These are phyloP conservation scores for Termitomyces sp. DNA, from an alignment of 768 basidiomycete species.

Conservation along the genomic window DNA sequence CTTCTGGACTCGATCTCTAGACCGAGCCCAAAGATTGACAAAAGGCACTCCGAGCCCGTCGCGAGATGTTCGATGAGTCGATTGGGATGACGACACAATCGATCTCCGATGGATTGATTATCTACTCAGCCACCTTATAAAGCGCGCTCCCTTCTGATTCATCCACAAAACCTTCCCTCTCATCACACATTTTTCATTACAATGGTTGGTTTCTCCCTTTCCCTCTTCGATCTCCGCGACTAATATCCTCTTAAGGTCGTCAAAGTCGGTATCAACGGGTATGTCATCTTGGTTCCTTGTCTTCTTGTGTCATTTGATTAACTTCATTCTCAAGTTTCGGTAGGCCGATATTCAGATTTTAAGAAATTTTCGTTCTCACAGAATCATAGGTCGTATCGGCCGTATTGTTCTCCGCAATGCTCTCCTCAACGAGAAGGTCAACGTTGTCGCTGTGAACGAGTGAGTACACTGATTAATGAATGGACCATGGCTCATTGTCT, in stretches of 20 bases:
- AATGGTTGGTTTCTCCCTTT: constrained; percentile 19
- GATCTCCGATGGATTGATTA: constrained; percentile 25
- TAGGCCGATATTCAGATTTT: constrained; percentile 31
- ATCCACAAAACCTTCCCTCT: constrained; percentile 10
- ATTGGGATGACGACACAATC: constrained; percentile 16
- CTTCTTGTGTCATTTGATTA: constrained; percentile 9
- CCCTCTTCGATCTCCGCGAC: neutral
- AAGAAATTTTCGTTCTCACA: constrained; percentile 7
- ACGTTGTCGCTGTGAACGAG: constrained; percentile 2
- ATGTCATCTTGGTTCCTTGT: constrained; percentile 25
- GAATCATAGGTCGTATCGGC: constrained; percentile 86
- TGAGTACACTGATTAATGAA: neutral
- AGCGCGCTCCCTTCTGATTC: constrained; percentile 10
- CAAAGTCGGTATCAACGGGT: constrained; percentile 98
- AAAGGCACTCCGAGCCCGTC: neutral
- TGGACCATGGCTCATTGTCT: neutral
- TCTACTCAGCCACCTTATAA: constrained; percentile 17
- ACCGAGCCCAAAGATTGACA: neutral
- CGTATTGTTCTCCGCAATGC: constrained; percentile 98
- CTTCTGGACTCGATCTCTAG: no score
- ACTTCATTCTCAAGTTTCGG: constrained; percentile 56
- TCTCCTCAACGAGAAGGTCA: constrained; percentile 85
- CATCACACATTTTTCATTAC: constrained; percentile 11
- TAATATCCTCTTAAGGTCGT: constrained; percentile 36
- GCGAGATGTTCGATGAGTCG: neutral